Conservation (phyloP, 2,329 filamentous ascomycete genomes). For the Penicillium sp. region DNA sequence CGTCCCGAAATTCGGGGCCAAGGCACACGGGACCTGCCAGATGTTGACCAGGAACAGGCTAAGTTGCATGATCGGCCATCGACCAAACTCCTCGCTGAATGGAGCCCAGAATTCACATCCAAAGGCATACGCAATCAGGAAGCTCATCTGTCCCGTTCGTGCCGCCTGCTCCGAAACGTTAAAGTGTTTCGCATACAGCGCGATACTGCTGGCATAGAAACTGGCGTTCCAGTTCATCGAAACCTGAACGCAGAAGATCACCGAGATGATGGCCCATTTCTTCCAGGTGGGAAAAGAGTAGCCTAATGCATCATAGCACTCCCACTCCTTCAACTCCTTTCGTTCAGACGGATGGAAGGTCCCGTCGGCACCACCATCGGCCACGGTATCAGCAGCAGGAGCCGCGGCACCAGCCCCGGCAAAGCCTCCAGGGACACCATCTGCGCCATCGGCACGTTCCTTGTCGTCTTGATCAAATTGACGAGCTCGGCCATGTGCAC, state of each 20-base stretch:
- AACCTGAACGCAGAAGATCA: slow-evolving; percentile 65
- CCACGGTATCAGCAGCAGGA: not conserved
- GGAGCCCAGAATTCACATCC: slow-evolving; percentile 84
- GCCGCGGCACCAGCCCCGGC: too few relatives aligned
- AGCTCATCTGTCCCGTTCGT: slow-evolving; percentile 67
- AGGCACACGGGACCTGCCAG: slow-evolving; percentile 64
- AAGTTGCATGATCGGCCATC: slow-evolving; percentile 67
- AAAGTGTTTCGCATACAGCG: slow-evolving; percentile 60
- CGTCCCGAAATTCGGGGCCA: slow-evolving; percentile 65
- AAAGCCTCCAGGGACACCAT: too few relatives aligned
- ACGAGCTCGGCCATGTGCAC: slow-evolving; percentile 11
- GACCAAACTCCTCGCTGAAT: slow-evolving; percentile 75
- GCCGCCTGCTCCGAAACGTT: slow-evolving; percentile 60
- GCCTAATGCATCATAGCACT: slow-evolving; percentile 61
- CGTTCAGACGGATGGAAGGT: slow-evolving; percentile 13
- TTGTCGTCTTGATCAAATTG: slow-evolving; percentile 8
- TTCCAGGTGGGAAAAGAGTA: slow-evolving; percentile 56
- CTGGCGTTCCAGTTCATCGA: slow-evolving; percentile 75
- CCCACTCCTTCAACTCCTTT: slow-evolving; percentile 44
- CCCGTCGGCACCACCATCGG: slow-evolving; percentile 5
- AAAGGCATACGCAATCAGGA: slow-evolving; percentile 72
- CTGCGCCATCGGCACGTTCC: slow-evolving; percentile 5
- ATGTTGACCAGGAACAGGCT: slow-evolving; percentile 70
- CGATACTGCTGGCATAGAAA: slow-evolving; percentile 62
- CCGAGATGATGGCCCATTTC: slow-evolving; percentile 63